Base-by-base conservation (phyloP, 1,139 yeast genomes). In the Protomyces gravidus region DNA sequence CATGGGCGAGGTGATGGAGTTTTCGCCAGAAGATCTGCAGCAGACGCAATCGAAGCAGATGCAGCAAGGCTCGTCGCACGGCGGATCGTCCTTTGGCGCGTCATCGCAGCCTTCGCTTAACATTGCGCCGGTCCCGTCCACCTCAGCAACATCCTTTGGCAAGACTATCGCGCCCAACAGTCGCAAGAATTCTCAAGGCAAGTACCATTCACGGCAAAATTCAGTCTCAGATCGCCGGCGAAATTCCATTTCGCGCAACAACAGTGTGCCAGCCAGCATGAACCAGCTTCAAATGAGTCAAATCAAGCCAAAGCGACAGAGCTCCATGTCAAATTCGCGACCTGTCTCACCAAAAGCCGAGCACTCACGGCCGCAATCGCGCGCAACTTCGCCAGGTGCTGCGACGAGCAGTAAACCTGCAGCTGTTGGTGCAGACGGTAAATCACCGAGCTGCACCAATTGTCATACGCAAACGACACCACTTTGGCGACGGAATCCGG, bases 391-490 rank as follows among this genome's bases (percentile, higher is more conserved):
- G 27, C 27, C 59, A 25, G 48, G 58, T 4, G 59, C 60, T 3
- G 39, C 58, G 4, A 28, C 47, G n/a, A 51, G 46, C 27, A 42
- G 56, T 25, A 61, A 60, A 40, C 55, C 52, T 42, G 55, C 61
- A 32, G 45, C 55, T 13, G 47, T 40, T 33, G 64, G 63, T 7
- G 58, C 50, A 13, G 58, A 53, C 6, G 36, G 28, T 2, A 50
- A 50, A 67, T 61, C 69, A 9, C 70, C 72, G 19, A 69, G 72
- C 13, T 90, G 97, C 71, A 83, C 92, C 25, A 92, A 92, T 73
- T 90, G 98, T 72, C 84, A 85, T 67, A 90, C 98, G 0, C 87
- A 82, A 68, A 90, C 95, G 4, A 90, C 98, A 0, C 97, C 98
- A 1, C 76, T 92, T 46, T 90, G 97, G 97, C 80, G 98, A 69